These are phyloP conservation scores for Lentinula boryana DNA, from an alignment of 768 basidiomycete species.

Conservation along the genomic window DNA sequence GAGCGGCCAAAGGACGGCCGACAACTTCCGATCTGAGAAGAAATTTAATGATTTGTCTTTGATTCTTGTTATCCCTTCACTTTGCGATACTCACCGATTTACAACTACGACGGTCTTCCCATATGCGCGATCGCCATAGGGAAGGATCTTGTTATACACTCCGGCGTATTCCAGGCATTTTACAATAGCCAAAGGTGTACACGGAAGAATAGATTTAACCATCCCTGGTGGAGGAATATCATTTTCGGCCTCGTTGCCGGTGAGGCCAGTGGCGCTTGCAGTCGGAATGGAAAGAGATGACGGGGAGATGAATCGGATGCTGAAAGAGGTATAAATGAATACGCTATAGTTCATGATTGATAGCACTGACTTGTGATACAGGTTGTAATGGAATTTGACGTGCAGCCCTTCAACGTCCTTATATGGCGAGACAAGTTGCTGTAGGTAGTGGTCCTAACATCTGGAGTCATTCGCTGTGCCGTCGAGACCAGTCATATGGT, in stretches of 20 bases:
- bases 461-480: not conserved
- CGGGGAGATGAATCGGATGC: slow-evolving; percentile 90
- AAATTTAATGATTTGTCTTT: slow-evolving; percentile 6
- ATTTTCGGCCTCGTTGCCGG: slow-evolving; percentile 25
- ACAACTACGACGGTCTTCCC: slow-evolving; percentile 92
- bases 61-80: not conserved
- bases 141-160: slow-evolving; percentile 88
- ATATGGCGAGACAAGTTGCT: slow-evolving; percentile 94
- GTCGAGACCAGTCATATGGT: not conserved
- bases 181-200: slow-evolving; percentile 94
- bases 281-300: slow-evolving; percentile 53
- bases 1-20: slow-evolving; percentile 91
- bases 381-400: slow-evolving; percentile 91
- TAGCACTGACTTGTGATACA: slow-evolving; percentile 82
- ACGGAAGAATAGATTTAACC: slow-evolving; percentile 95
- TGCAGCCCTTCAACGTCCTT: slow-evolving; percentile 98
- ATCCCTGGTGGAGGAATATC: slow-evolving; percentile 76
- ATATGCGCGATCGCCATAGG: slow-evolving; percentile 93
- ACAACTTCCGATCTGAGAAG: slow-evolving; percentile 87
- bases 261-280: slow-evolving; percentile 19
- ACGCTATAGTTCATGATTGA: not conserved
- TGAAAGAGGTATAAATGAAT: slow-evolving; percentile 22
- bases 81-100: slow-evolving; percentile 58
- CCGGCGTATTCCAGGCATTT: slow-evolving; percentile 89
- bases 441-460: slow-evolving; percentile 87